phyloP scores from a whole-genome alignment of 768 basidiomycete genomes.

The Inosperma sp. region DNA sequence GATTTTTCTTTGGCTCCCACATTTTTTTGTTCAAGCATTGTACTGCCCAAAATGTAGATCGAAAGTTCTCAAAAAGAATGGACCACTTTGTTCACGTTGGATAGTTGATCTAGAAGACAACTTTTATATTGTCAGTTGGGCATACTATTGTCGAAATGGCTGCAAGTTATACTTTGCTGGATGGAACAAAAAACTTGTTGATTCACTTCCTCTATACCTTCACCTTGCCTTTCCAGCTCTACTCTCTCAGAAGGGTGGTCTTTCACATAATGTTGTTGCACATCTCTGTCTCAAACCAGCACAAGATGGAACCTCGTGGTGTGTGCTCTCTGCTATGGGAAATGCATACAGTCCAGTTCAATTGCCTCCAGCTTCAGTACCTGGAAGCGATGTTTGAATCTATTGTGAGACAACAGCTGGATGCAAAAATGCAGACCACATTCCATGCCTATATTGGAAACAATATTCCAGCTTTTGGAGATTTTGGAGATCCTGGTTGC shows the following conservation, averaged over 20 bases:
- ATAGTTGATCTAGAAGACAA: constrained; percentile 15
- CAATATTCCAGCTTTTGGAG: constrained; percentile 14
- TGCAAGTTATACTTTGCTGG: constrained; percentile 16
- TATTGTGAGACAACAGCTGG: not conserved
- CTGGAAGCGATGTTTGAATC: constrained; percentile 16
- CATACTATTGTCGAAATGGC: constrained; percentile 20
- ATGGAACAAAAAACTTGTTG: constrained; percentile 14
- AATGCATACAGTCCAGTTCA: constrained; percentile 20
- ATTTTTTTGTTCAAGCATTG: constrained; percentile 17
- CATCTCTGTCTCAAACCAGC: constrained; percentile 21
- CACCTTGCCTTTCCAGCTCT: constrained; percentile 18
- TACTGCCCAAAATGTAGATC: constrained; percentile 10
- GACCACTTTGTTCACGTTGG: constrained; percentile 15
- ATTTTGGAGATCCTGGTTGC: constrained; percentile 14
- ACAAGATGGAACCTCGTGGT: constrained; percentile 24
- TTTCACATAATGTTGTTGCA: constrained; percentile 13
- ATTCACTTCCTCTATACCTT: constrained; percentile 17
- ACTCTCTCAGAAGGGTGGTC: constrained; percentile 13
- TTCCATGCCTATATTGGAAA: not conserved
- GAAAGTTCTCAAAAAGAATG: constrained; percentile 18
- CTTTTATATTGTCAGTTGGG: constrained; percentile 24
- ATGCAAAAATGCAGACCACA: not conserved
- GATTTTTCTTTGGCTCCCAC: constrained; percentile 21
- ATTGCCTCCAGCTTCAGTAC: constrained; percentile 17
- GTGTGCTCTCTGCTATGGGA: constrained; percentile 18